Percentiles rank a stretch among this genome's conserved stretches.
These are phyloP conservation scores for Ogataea corticis DNA, from an alignment of 805 yeast genomes.

Conservation along the genomic window DNA sequence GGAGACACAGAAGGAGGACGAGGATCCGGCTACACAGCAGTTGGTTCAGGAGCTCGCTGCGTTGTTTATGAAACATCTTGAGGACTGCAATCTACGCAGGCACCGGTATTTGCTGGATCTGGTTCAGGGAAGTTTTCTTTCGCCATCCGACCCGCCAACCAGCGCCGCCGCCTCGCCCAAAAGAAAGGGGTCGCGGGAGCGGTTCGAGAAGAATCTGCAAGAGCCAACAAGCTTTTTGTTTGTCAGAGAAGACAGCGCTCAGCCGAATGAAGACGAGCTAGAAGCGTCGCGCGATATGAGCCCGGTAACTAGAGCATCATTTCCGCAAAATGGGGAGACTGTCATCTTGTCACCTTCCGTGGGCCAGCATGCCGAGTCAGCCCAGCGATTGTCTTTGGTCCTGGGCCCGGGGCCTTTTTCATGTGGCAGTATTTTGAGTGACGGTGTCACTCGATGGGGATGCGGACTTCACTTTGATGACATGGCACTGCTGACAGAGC, in stretches of 20 bases:
- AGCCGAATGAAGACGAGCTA: background rate
- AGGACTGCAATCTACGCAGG: background rate
- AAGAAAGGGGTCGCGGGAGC: background rate
- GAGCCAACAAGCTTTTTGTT: constrained; percentile 1
- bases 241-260: constrained; percentile 1
- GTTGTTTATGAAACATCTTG: background rate
- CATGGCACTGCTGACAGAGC: background rate
- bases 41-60: background rate
- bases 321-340: background rate
- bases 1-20: background rate
- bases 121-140: background rate
- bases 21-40: background rate
- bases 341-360: background rate
- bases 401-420: too few species aligned
- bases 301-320: too few species aligned
- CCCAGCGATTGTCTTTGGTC: too few species aligned
- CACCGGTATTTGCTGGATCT: background rate
- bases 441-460: constrained; percentile 1
- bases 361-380: too few species aligned
- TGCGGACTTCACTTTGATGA: background rate
- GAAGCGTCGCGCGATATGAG: background rate
- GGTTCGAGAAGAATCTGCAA: background rate
- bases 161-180: background rate
- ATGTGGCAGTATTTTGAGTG: background rate
- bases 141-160: background rate